phyloP scores from a whole-genome alignment of 2,329 filamentous ascomycete genomes.

The Colletotrichum orchidophilum region DNA sequence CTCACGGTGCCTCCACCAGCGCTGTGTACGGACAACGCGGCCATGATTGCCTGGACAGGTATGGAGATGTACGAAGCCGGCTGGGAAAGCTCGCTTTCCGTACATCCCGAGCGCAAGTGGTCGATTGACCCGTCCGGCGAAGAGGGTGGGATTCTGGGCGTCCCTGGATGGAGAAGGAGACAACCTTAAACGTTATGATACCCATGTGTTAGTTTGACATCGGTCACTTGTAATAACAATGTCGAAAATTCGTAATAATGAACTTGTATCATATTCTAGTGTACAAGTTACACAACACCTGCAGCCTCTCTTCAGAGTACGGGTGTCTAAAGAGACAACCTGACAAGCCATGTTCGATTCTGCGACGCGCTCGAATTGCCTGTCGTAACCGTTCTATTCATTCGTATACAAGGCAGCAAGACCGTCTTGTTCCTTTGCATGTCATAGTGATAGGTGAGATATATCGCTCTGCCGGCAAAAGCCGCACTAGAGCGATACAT shows the following conservation, averaged over 20 bases:
- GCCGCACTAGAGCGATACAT: background rate
- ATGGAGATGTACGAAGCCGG: constrained; percentile 91
- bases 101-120: constrained; percentile 75
- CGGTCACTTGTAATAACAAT: background rate
- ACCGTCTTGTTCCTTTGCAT: constrained; percentile 2
- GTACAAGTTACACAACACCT: constrained; percentile 34
- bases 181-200: constrained; percentile 25
- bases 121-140: constrained; percentile 70
- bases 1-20: constrained; percentile 79
- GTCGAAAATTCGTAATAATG: constrained; percentile 11
- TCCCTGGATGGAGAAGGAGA: constrained; percentile 55
- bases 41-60: constrained; percentile 96
- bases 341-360: background rate
- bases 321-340: background rate
- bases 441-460: background rate
- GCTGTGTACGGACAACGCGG: constrained; percentile 93
- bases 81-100: constrained; percentile 69
- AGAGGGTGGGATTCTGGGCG: constrained; percentile 75
- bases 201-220: constrained; percentile 1
- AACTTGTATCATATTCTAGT: constrained; percentile 36
- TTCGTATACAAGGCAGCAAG: background rate
- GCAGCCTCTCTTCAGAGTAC: constrained; percentile 5
- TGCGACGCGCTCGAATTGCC: constrained; percentile 4
- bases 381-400: constrained; percentile 13
- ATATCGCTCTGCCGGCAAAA: background rate